phyloP scores from a whole-genome alignment of 352 stramenopile species.

The Phytophthora lateralis region DNA sequence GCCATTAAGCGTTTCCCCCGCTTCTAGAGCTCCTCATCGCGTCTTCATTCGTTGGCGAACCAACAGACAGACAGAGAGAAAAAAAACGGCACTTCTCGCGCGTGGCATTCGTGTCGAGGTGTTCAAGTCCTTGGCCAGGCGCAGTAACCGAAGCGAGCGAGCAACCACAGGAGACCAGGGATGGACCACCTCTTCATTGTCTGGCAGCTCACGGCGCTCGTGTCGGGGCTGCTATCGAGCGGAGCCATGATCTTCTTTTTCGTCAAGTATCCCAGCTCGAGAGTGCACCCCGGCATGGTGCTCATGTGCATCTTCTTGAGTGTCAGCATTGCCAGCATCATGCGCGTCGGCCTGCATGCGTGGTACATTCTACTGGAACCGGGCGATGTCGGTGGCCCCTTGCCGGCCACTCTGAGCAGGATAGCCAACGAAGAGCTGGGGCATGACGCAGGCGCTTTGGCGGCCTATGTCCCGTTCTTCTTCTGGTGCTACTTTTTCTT shows the following conservation, averaged over 20 bases:
- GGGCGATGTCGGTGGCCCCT: constrained; percentile 16
- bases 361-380: constrained; percentile 39
- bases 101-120: constrained; percentile 27
- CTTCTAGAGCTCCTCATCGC: constrained; percentile 24
- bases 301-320: constrained; percentile 83
- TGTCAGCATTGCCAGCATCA: constrained; percentile 67
- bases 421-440: constrained; percentile 65
- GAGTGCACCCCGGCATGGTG: constrained; percentile 71
- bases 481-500: constrained; percentile 90
- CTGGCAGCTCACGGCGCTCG: constrained; percentile 78
- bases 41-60: constrained; percentile 3
- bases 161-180: background rate
- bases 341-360: constrained; percentile 66
- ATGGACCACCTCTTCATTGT: constrained; percentile 71
- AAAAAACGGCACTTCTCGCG: constrained; percentile 20
- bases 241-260: constrained; percentile 77
- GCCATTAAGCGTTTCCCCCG: constrained; percentile 40
- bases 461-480: constrained; percentile 71
- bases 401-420: constrained; percentile 59
- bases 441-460: constrained; percentile 31
- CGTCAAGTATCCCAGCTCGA: constrained; percentile 59
- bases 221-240: constrained; percentile 55
- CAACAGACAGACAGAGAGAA: background rate
- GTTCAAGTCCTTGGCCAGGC: constrained; percentile 6
- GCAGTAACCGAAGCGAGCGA: constrained; percentile 12